Base-by-base conservation (phyloP, 2,329 filamentous ascomycete species). In the Dactylonectria macrodidyma region DNA sequence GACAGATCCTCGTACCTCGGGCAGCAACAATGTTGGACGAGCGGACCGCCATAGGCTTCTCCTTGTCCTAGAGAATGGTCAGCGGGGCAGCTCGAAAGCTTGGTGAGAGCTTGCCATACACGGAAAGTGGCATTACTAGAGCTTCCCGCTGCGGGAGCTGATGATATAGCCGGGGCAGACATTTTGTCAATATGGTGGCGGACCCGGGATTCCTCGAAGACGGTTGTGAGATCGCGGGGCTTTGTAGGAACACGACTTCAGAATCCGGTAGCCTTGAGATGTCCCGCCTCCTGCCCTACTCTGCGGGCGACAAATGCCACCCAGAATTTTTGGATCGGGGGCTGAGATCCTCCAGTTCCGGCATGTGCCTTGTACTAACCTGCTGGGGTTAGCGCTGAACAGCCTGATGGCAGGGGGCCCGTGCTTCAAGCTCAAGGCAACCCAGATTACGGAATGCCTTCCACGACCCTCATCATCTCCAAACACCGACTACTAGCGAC, bases 41-140 rank as follows among this genome's bases (percentile, higher is more conserved):
- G 76, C 96, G 93, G 73, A 99, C 96, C 74, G 96, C 96, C 87
- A 96, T 92, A 75, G 96, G 96, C 94, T 99, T 99, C 87, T 98
- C 96, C 90, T 98, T 99, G 80, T 92, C 89, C 90, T 92, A 75
- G 59, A 50, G 58, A 59, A 73, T 58, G 61, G 74, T 84, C 75
- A 83, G 81, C 77, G 78, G 78, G 77, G 77, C 76, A 81, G 79
- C 76, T 81, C 67, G 60, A 71, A 75, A 81, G 75, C 76, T 79
- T 72, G 57, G 63, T 46, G 62, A 61, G 58, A 77, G 78, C 78
- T 80, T 51, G 56, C 73, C 84, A 72, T 83, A 90, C 88, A 78
- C 86, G 86, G 80, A 90, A 90, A 71, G 88, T 84, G 75, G 85
- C 84, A 84, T 89, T 88, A 72, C 83, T 80, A 72, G 81, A 82